These are phyloP conservation scores for Chloris gayana DNA, from an alignment of 176 grass and related monocot species.

Conservation along the genomic window DNA sequence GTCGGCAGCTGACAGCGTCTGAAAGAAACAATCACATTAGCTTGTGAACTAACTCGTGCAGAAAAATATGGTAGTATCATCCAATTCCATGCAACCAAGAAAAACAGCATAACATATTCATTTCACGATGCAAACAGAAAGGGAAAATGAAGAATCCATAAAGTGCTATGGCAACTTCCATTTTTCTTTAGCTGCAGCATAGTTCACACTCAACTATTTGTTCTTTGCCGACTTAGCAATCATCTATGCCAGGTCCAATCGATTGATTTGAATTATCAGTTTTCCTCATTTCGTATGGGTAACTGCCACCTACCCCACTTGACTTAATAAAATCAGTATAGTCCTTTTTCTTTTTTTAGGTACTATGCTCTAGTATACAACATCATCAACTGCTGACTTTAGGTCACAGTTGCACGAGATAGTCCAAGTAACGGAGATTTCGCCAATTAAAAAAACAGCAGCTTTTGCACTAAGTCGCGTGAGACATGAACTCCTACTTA, in stretches of 20 bases:
- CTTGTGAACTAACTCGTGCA: background rate
- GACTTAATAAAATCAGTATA: background rate
- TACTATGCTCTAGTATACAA: background rate
- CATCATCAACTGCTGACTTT: slow-evolving; percentile 15
- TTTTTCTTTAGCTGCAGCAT: background rate
- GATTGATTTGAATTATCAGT: background rate
- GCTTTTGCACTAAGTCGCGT: background rate
- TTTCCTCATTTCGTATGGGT: background rate
- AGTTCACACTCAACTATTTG: slow-evolving; percentile 11
- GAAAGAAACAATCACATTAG: slow-evolving; percentile 38
- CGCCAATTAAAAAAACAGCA: background rate
- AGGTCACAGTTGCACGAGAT: slow-evolving; percentile 6
- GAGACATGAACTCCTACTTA: no score
- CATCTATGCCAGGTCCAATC: slow-evolving; percentile 12
- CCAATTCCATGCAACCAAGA: slow-evolving; percentile 12
- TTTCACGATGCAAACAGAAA: background rate
- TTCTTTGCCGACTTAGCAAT: slow-evolving; percentile 18
- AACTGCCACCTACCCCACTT: background rate
- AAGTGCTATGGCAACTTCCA: background rate
- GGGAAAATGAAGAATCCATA: slow-evolving; percentile 31
- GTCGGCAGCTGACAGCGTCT: slow-evolving; percentile 85
- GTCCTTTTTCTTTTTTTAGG: background rate
- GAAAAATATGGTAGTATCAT: slow-evolving; percentile 10
- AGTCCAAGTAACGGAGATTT: slow-evolving; percentile 19
- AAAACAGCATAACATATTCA: slow-evolving; percentile 4